phyloP scores from a whole-genome alignment of 2,329 filamentous ascomycete species.

The Sordariomycetes sp. region DNA sequence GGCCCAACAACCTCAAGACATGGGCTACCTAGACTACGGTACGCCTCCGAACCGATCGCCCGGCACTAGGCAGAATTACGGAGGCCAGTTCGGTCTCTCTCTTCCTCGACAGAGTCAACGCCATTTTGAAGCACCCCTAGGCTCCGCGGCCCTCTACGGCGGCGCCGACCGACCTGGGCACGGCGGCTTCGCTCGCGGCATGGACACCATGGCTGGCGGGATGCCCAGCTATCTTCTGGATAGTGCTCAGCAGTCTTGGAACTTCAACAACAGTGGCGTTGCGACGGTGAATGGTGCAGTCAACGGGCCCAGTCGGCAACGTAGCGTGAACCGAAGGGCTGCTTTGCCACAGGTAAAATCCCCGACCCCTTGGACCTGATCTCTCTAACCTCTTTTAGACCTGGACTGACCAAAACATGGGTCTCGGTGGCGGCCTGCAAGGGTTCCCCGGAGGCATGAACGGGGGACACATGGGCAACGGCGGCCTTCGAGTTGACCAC shows the following conservation, averaged over 20 bases:
- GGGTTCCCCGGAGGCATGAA: conserved; percentile 24
- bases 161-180: conserved; percentile 54
- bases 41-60: conserved; percentile 53
- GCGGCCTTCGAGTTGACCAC: conserved; percentile 33
- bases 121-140: conserved; percentile 66
- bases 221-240: conserved; percentile 46
- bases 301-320: conserved; percentile 51
- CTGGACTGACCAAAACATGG: conserved; percentile 41
- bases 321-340: conserved; percentile 43
- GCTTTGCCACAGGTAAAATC: conserved; percentile 59
- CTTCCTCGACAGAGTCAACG: conserved; percentile 51
- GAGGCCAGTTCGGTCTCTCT: conserved; percentile 40
- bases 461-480: conserved; percentile 26
- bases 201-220: conserved; percentile 33
- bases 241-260: conserved; percentile 76
- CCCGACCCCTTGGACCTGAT: conserved; percentile 2
- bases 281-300: conserved; percentile 54
- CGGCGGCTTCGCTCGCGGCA: conserved; percentile 43
- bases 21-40: conserved; percentile 62
- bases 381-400: conserved; percentile 24
- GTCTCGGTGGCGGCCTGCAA: conserved; percentile 28
- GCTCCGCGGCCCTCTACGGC: conserved; percentile 56
- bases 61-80: conserved; percentile 53
- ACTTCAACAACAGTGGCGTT: conserved; percentile 60
- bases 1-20: conserved; percentile 48